Evolutionary conservation across 352 stramenopile species (phyloP).

Genomic region (Pythium grandisporangium): DNA sequence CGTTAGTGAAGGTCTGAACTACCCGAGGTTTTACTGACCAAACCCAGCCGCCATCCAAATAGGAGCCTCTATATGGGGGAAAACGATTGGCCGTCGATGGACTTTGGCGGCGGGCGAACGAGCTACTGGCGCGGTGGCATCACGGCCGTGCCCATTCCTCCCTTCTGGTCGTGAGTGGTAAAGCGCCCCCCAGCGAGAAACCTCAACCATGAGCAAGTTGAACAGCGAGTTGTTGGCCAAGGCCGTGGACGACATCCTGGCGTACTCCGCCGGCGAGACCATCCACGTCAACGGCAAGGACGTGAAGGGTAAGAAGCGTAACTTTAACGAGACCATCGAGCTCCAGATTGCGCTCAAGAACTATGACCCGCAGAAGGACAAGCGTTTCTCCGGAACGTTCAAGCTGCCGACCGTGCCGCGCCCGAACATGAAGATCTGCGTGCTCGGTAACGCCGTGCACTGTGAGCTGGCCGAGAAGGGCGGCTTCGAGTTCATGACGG

Average conservation of each 20-base stretch:
- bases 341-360: conserved; percentile 99
- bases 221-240: conserved; percentile 95
- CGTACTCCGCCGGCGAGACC: conserved; percentile 92
- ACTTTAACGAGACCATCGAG: conserved; percentile 99
- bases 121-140: no score
- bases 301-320: conserved; percentile 98
- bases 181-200: conserved; percentile 36
- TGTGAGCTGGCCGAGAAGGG: conserved; percentile 98
- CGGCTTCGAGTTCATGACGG: conserved; percentile 96
- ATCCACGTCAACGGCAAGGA: conserved; percentile 88
- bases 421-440: conserved; percentile 95
- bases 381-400: conserved; percentile 99
- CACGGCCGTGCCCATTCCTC: conserved; percentile 51
- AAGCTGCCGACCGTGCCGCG: conserved; percentile 95
- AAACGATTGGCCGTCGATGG: no score
- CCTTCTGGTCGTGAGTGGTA: conserved; percentile 66
- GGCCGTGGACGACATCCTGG: conserved; percentile 94
- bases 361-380: conserved; percentile 99
- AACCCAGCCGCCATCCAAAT: no score
- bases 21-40: no score
- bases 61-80: no score
- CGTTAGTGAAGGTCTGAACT: no score
- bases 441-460: conserved; percentile 98
- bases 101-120: no score
- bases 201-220: conserved; percentile 91